Conservation (phyloP, 352 stramenopile genomes). For the Nothophytophthora sp. region DNA sequence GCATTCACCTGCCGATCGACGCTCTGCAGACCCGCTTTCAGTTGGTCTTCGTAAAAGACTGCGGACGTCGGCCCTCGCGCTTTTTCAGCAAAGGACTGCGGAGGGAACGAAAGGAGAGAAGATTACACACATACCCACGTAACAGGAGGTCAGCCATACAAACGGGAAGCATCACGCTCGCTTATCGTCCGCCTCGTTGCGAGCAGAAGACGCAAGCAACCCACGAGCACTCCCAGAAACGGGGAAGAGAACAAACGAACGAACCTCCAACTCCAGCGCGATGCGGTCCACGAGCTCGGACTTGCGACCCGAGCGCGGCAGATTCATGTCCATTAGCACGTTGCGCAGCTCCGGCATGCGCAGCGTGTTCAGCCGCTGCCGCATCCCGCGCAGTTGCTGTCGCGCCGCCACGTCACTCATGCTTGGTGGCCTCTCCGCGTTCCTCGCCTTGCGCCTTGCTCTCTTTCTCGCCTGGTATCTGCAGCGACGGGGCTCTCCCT, state of each 20-base stretch:
- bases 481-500: too few relatives aligned
- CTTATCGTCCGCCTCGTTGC: too few relatives aligned
- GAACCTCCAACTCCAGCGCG: conserved; percentile 56
- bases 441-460: too few relatives aligned
- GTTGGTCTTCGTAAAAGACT: conserved; percentile 60
- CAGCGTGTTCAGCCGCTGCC: conserved; percentile 50
- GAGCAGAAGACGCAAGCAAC: background rate
- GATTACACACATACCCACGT: conserved; percentile 1
- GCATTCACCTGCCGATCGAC: conserved; percentile 49
- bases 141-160: too few relatives aligned
- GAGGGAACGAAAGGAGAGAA: background rate
- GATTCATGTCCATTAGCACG: conserved; percentile 67
- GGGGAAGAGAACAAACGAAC: background rate
- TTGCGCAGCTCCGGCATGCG: conserved; percentile 78
- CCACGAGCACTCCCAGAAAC: background rate
- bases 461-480: too few relatives aligned
- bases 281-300: conserved; percentile 82
- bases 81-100: conserved; percentile 51
- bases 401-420: conserved; percentile 25
- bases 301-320: conserved; percentile 74
- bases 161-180: too few relatives aligned
- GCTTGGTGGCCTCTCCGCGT: background rate
- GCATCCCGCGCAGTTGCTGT: conserved; percentile 44
- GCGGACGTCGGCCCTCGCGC: conserved; percentile 47
- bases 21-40: conserved; percentile 40